phyloP scores from a whole-genome alignment of 345 rosid genomes.

The Brassica cretica region DNA sequence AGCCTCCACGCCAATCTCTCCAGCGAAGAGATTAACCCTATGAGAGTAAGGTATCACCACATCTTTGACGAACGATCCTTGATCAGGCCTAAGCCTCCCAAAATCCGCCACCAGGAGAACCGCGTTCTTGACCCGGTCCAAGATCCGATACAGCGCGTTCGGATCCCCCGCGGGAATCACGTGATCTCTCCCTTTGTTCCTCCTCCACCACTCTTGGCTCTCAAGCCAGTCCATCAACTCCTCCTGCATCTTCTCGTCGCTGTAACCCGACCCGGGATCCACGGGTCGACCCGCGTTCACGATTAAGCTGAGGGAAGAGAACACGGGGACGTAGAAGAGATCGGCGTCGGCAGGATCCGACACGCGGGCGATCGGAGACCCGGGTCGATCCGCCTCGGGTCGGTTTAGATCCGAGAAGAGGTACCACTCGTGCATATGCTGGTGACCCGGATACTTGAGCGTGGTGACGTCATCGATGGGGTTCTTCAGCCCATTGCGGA shows the following conservation, averaged over 20 bases:
- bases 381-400: constrained; percentile 59
- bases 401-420: constrained; percentile 69
- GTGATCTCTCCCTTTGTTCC: constrained; percentile 77
- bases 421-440: constrained; percentile 99
- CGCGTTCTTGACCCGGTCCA: constrained; percentile 71
- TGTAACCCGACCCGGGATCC: constrained; percentile 51
- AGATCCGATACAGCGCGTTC: constrained; percentile 67
- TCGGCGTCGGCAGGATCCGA: constrained; percentile 82
- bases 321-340: constrained; percentile 80
- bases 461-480: constrained; percentile 47
- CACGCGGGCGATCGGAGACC: constrained; percentile 62
- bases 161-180: constrained; percentile 92
- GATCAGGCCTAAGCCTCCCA: constrained; percentile 77
- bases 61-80: constrained; percentile 90
- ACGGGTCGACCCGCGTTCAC: constrained; percentile 57
- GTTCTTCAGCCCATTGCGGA: constrained; percentile 10
- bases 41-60: constrained; percentile 88
- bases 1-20: constrained; percentile 59
- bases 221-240: constrained; percentile 78
- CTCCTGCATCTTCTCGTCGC: constrained; percentile 87
- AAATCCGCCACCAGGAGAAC: constrained; percentile 75
- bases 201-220: constrained; percentile 77
- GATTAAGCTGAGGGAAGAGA: constrained; percentile 80
- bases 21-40: constrained; percentile 67
- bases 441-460: constrained; percentile 92